Evolutionary conservation across 1,139 yeast species (phyloP).

Genomic region (Yamadazyma siamensis): DNA sequence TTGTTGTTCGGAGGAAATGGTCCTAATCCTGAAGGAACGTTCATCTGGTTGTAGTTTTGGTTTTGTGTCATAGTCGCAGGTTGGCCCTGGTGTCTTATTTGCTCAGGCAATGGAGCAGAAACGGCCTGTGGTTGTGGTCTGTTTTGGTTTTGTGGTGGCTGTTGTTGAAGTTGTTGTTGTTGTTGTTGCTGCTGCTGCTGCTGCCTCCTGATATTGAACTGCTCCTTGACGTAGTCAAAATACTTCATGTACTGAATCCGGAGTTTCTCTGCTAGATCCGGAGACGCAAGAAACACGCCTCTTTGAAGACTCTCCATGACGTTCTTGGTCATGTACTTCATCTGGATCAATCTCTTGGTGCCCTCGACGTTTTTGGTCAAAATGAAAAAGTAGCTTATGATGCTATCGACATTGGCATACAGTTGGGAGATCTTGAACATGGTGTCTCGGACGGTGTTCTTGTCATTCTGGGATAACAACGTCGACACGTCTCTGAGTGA

Average conservation of each 20-base stretch:
- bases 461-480: conserved; percentile 59
- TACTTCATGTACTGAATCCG: conserved; percentile 71
- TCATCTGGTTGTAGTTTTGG: conserved; percentile 12
- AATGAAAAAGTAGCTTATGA: conserved; percentile 73
- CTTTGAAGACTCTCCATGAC: conserved; percentile 66
- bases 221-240: conserved; percentile 65
- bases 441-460: conserved; percentile 56
- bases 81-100: conserved; percentile 1
- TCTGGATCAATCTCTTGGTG: conserved; percentile 70
- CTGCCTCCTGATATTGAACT: conserved; percentile 34
- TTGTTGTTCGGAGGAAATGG: too few species aligned
- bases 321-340: conserved; percentile 75
- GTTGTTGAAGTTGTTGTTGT: conserved; percentile 7
- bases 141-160: conserved; percentile 4
- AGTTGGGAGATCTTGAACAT: conserved; percentile 59
- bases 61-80: too few species aligned
- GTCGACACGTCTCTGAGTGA: conserved; percentile 64
- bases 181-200: conserved; percentile 23
- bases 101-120: background rate
- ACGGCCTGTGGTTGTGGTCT: conserved; percentile 5
- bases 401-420: conserved; percentile 66
- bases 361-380: conserved; percentile 73
- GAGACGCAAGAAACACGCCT: conserved; percentile 62
- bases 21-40: conserved; percentile 3
- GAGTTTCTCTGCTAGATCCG: conserved; percentile 67